Base-by-base conservation (phyloP, 129 eudicot species). In the Solidago caesia region DNA sequence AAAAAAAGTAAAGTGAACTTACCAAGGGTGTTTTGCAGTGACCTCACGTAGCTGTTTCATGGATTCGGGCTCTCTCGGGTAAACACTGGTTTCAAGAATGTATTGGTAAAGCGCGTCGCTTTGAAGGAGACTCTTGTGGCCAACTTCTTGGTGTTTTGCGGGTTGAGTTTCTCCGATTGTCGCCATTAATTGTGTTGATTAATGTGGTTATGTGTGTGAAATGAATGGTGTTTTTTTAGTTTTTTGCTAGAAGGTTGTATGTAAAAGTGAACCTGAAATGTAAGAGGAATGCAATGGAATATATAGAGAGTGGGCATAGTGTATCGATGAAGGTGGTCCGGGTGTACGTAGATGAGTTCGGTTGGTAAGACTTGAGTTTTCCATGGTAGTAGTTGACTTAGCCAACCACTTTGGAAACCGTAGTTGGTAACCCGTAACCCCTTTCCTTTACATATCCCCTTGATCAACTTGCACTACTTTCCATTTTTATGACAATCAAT, bases 41-140 rank as follows among this genome's bases (percentile, higher is more conserved):
- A 83, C 76, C 43, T 83, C 87, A 7, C 87, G 74, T 7, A 83
- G 71, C 75, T 83, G 81, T 55, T 83, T 83, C 83, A 83, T 79
- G 72, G 87, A 27, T 74, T 83, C 66, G 10, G 87, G 87, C 41
- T 83, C 87, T 60, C 84, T 75, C 2, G 87, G 84, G 9, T 83
- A 83, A 14, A 83, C 87, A 45, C 84, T 83, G 5, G 87, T 79
- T 72, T 86, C 90, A 15, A 86, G 87, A 33, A 86, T 83, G 72
- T 86, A 86, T 73, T 86, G 89, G 44, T 85, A 85, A 51, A 85
- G 89, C 6, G 82, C 87, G 48, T 85, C 87, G 16, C 89, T 85
- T 79, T 85, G 87, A 64, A 85, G 79, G 60, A 85, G 89, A 52
- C 89, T 85, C 72, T 85, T 85, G 86, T 85, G 89, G 51, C 89